Conservation (phyloP, 345 rosid genomes). For the Moringa oleifera region DNA sequence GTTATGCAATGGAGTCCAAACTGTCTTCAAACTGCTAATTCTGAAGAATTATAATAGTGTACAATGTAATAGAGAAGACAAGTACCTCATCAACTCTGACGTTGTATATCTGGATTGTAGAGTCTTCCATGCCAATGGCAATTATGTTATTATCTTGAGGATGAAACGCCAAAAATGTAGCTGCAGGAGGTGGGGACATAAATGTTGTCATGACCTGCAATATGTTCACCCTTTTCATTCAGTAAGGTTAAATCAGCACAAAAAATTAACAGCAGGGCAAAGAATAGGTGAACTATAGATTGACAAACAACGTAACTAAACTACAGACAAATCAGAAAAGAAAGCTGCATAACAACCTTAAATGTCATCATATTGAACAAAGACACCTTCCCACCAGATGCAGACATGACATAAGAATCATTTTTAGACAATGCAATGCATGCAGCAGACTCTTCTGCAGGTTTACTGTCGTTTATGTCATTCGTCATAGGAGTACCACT, state of each 20-base stretch:
- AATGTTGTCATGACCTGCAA: slow-evolving; percentile 57
- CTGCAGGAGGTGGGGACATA: slow-evolving; percentile 55
- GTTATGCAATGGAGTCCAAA: background rate
- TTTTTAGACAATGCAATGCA: slow-evolving; percentile 56
- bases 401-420: slow-evolving; percentile 59
- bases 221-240: background rate
- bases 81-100: slow-evolving; percentile 53
- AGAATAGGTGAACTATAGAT: background rate
- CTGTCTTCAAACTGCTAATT: background rate
- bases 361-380: slow-evolving; percentile 60
- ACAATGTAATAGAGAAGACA: background rate
- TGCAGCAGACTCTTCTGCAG: slow-evolving; percentile 39
- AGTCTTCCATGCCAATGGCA: slow-evolving; percentile 56
- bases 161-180: slow-evolving; percentile 51
- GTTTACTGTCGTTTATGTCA: slow-evolving; percentile 50
- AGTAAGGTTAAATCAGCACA: background rate
- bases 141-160: slow-evolving; percentile 54
- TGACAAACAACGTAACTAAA: background rate
- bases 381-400: slow-evolving; percentile 50
- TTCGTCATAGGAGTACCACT: slow-evolving; percentile 74
- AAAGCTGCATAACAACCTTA: slow-evolving; percentile 22
- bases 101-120: slow-evolving; percentile 48
- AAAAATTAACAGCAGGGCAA: no score
- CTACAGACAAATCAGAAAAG: background rate
- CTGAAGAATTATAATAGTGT: background rate